These are phyloP conservation scores for Chrysochromulina tobinii DNA, from an alignment of 78 protist species.

Conservation along the genomic window DNA sequence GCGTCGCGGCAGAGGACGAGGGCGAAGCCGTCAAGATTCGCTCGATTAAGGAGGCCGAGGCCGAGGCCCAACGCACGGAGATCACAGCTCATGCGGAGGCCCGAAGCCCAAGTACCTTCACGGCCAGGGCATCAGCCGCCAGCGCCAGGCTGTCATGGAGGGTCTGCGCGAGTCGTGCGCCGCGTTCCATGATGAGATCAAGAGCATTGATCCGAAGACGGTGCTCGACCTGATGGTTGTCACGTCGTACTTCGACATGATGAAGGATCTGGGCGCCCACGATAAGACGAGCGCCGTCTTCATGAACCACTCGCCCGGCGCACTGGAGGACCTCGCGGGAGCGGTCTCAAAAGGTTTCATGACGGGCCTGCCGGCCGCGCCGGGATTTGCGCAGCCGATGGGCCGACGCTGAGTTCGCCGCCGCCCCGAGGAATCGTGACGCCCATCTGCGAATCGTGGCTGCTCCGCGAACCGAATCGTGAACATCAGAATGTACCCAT, in stretches of 20 bases:
- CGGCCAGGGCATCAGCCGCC: neutral
- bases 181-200: neutral
- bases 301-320: neutral
- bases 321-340: neutral
- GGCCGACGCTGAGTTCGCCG: too few relatives aligned
- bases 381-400: neutral
- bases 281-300: neutral
- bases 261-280: neutral
- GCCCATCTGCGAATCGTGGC: too few relatives aligned
- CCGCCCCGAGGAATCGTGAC: too few relatives aligned
- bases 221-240: neutral
- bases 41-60: constrained; percentile 9
- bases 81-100: neutral
- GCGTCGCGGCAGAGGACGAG: neutral
- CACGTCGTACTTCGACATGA: neutral
- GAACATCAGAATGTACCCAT: too few relatives aligned
- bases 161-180: neutral
- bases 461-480: too few relatives aligned
- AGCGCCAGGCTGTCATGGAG: neutral
- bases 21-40: neutral
- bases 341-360: neutral
- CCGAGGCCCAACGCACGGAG: neutral
- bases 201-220: neutral
- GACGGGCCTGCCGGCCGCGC: neutral
- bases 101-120: too few relatives aligned